phyloP scores from a whole-genome alignment of 805 yeast genomes.

The Tetrapisispora taiwanensis region DNA sequence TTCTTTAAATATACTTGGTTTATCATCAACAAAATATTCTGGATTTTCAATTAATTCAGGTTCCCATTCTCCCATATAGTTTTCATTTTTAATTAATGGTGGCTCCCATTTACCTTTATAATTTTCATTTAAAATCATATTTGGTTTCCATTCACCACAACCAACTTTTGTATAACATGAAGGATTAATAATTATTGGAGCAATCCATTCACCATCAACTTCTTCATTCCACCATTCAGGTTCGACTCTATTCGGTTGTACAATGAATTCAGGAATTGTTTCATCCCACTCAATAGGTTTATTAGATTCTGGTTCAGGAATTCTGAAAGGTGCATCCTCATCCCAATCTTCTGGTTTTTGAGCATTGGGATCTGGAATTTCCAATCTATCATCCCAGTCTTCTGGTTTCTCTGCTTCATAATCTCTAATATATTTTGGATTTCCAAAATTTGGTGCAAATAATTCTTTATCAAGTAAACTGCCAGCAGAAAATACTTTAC shows the following conservation, averaged over 20 bases:
- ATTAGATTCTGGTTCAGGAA: constrained; percentile 54
- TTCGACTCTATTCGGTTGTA: constrained; percentile 54
- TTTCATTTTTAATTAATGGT: constrained; percentile 61
- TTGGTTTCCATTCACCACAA: constrained; percentile 76
- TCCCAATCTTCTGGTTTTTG: constrained; percentile 82
- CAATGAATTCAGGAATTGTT: constrained; percentile 42
- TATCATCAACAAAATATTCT: constrained; percentile 45
- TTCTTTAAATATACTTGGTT: constrained; percentile 51
- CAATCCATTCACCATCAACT: constrained; percentile 79
- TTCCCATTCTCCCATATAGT: constrained; percentile 68
- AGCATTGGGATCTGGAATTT: constrained; percentile 62
- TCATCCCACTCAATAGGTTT: constrained; percentile 82
- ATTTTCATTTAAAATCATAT: constrained; percentile 53
- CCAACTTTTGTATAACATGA: constrained; percentile 53
- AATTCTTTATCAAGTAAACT: constrained; percentile 44
- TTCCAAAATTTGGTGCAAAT: constrained; percentile 57
- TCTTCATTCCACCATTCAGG: constrained; percentile 89
- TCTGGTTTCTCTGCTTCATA: constrained; percentile 53
- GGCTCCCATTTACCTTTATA: constrained; percentile 73
- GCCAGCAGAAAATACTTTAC: constrained; percentile 62
- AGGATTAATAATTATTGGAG: constrained; percentile 66
- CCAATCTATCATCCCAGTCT: constrained; percentile 68
- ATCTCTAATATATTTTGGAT: constrained; percentile 53
- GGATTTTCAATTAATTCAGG: constrained; percentile 64
- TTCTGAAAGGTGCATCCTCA: constrained; percentile 47